Evolutionary conservation across 768 basidiomycete genomes (phyloP), one percentile per base, ranked within the genome.

Genomic region (Hirschioporus abietinus): DNA sequence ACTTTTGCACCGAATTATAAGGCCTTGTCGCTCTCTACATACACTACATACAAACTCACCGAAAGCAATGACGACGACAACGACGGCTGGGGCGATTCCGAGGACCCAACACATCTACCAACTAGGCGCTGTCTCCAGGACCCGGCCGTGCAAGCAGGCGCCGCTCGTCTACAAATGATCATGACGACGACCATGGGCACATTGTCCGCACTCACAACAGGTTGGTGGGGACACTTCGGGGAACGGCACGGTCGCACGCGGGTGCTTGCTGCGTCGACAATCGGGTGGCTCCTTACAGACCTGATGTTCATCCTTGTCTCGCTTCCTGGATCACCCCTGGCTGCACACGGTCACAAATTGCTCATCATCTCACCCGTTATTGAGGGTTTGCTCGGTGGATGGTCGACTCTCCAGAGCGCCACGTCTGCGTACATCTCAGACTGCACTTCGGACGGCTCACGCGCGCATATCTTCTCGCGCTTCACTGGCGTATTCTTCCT

Each of bases 191-290:
- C 83, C 9, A 90, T 91, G 87, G 93, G 92, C 64, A 73, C 86
- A 7, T 80, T 97, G 57, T 90, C 91, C 64, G 92, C 92, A 0
- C 78, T 93, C 61, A 92, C 91, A 4, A 93, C 93, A 0, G 92
- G 91, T 0, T 91, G 89, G 78, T 97, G 95, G 95, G 92, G 92
- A 64, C 84, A 87, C 63, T 84, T 88, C 58, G 89, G 91, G 10
- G 94, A 96, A 74, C 77, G 81, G 9, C 78, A 88, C 69, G 95
- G 95, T 10, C 83, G 95, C 36, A 94, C 89, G 62, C 84, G 83
- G 26, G 85, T 96, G 59, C 84, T 96, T 66, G 84, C 85, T 1
- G 75, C 86, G 18, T 84, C 89, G 42, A 80, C 90, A 7, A 68
- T 87, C 23, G 93, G 95, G 18, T 81, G 94, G 1, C 80, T 93